Evolutionary conservation across 2,329 filamentous ascomycete species (phyloP).

Genomic region (Sphaerostilbella broomeana): DNA sequence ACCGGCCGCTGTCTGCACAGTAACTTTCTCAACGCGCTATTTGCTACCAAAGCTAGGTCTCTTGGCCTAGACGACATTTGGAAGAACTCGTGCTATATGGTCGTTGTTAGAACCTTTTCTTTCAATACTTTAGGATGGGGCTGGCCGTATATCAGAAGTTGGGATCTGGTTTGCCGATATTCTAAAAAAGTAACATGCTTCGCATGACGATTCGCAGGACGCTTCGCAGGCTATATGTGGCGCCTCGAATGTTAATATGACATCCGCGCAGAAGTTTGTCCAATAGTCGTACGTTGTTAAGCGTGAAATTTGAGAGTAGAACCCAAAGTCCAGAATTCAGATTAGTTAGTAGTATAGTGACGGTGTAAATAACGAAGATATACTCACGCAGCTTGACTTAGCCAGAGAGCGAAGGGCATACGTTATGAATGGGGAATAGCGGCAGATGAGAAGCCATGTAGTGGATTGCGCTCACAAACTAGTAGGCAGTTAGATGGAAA

Average conservation of each 20-base stretch:
- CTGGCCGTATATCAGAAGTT: background rate
- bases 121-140: too few species aligned
- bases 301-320: background rate
- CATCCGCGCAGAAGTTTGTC: background rate
- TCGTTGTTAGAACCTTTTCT: background rate
- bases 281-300: background rate
- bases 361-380: background rate
- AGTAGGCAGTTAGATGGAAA: background rate
- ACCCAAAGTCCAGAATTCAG: background rate
- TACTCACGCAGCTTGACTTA: background rate
- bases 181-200: too few species aligned
- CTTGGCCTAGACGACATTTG: background rate
- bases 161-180: background rate
- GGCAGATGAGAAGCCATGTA: background rate
- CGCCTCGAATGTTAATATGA: background rate
- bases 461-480: background rate
- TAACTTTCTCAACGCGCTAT: background rate
- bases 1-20: background rate
- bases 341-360: background rate
- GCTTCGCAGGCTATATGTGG: background rate
- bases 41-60: background rate
- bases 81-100: background rate
- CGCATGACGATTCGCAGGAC: background rate
- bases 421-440: background rate
- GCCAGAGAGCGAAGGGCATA: background rate